Evolutionary conservation across 352 stramenopile species (phyloP).

Genomic region (Phytophthora macrochlamydospora): DNA sequence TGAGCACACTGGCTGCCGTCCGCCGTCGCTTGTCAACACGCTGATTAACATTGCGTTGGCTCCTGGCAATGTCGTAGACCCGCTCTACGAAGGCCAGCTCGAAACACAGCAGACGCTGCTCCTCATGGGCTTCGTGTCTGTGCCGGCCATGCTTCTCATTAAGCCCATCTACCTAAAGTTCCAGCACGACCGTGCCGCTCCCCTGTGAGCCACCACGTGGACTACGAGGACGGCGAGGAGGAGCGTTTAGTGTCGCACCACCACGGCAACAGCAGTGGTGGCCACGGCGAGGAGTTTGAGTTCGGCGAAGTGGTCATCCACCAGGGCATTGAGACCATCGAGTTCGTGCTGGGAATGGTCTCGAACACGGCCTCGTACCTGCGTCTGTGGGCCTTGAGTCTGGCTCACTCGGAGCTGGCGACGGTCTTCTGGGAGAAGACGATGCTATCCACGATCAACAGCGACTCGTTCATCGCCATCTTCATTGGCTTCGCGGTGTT

Average conservation of each 20-base stretch:
- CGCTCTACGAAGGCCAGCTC: slow-evolving; percentile 95
- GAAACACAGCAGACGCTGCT: slow-evolving; percentile 92
- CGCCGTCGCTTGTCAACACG: slow-evolving; percentile 97
- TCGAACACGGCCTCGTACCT: slow-evolving; percentile 99
- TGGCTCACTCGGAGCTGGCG: slow-evolving; percentile 95
- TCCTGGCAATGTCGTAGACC: slow-evolving; percentile 93
- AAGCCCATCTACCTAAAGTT: slow-evolving; percentile 95
- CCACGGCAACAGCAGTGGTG: slow-evolving; percentile 46
- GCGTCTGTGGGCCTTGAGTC: slow-evolving; percentile 98
- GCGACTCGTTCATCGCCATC: slow-evolving; percentile 95
- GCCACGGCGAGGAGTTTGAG: slow-evolving; percentile 86
- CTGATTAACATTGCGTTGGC: slow-evolving; percentile 99
- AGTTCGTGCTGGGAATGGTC: slow-evolving; percentile 99
- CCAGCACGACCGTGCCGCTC: slow-evolving; percentile 63
- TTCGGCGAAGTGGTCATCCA: slow-evolving; percentile 99
- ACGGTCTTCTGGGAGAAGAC: slow-evolving; percentile 99
- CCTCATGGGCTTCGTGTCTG: slow-evolving; percentile 93
- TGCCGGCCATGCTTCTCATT: slow-evolving; percentile 95
- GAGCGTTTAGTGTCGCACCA: slow-evolving; percentile 55
- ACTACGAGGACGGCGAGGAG: slow-evolving; percentile 81
- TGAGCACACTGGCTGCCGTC: slow-evolving; percentile 94
- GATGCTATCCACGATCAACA: slow-evolving; percentile 98
- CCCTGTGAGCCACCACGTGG: slow-evolving; percentile 73
- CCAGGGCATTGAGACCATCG: slow-evolving; percentile 99
- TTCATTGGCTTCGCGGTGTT: slow-evolving; percentile 95